phyloP scores from a whole-genome alignment of 1,139 yeast genomes.

The Candida glucosophila region DNA sequence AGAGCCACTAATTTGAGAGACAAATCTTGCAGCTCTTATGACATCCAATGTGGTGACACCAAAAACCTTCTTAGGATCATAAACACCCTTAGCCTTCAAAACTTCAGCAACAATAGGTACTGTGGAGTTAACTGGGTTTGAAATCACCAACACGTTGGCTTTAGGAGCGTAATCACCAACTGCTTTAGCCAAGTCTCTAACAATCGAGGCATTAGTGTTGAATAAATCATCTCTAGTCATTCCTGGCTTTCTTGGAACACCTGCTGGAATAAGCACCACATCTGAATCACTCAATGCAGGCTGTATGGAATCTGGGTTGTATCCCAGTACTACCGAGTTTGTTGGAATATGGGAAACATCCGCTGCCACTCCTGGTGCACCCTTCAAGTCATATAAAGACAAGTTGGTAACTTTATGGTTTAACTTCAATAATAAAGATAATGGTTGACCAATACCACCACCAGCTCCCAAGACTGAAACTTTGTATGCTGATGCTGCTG shows the following conservation, averaged over 20 bases:
- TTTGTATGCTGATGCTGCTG: slow-evolving; percentile 57
- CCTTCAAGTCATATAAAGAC: slow-evolving; percentile 80
- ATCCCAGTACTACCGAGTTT: slow-evolving; percentile 60
- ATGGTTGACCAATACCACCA: slow-evolving; percentile 92
- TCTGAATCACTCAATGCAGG: slow-evolving; percentile 65
- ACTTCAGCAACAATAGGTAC: slow-evolving; percentile 91
- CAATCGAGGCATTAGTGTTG: slow-evolving; percentile 87
- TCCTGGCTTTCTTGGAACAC: slow-evolving; percentile 97
- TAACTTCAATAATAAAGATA: slow-evolving; percentile 74
- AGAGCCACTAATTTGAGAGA: slow-evolving; percentile 46
- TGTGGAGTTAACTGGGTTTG: slow-evolving; percentile 94
- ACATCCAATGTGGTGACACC: slow-evolving; percentile 93
- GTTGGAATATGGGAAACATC: slow-evolving; percentile 89
- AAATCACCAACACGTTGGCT: slow-evolving; percentile 71
- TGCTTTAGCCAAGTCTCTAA: slow-evolving; percentile 72
- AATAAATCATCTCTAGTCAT: slow-evolving; percentile 96
- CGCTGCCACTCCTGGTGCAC: slow-evolving; percentile 88
- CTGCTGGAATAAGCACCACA: slow-evolving; percentile 87
- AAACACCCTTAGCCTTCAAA: slow-evolving; percentile 63
- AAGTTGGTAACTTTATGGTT: slow-evolving; percentile 53
- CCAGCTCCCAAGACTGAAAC: slow-evolving; percentile 75
- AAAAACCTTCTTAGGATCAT: slow-evolving; percentile 72
- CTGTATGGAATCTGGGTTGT: slow-evolving; percentile 53
- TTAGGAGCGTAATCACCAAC: slow-evolving; percentile 67
- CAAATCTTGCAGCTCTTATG: slow-evolving; percentile 82